Conservation (phyloP, 371 early-diverging fungal genomes). For the Batkoa obscura region DNA sequence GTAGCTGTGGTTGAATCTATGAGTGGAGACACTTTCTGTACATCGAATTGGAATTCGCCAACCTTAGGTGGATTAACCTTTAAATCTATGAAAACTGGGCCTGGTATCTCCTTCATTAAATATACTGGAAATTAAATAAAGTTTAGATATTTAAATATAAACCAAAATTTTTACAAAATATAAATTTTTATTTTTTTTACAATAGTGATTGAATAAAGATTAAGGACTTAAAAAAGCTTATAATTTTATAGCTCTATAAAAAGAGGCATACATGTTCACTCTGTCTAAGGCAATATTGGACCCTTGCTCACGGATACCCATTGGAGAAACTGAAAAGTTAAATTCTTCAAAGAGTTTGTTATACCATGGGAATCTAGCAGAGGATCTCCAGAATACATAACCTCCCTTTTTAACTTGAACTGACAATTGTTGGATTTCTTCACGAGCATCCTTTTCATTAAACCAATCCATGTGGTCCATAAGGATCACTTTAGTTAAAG, state of each 20-base stretch:
- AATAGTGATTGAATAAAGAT: no score
- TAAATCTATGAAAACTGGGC: background rate
- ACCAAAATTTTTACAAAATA: no score
- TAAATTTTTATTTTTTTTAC: no score
- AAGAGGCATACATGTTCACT: slow-evolving; percentile 72
- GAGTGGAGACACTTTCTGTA: background rate
- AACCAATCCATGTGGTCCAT: slow-evolving; percentile 91
- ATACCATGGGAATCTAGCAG: slow-evolving; percentile 68
- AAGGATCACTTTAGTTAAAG: slow-evolving; percentile 50
- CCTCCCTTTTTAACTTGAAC: slow-evolving; percentile 39
- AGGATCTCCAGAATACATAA: slow-evolving; percentile 58
- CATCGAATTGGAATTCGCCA: slow-evolving; percentile 4
- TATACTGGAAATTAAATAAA: no score
- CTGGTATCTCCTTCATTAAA: background rate
- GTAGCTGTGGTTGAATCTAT: slow-evolving; percentile 4
- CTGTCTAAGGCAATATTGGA: slow-evolving; percentile 40
- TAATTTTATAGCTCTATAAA: slow-evolving; percentile 27
- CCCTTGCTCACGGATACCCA: slow-evolving; percentile 42
- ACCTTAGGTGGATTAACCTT: background rate
- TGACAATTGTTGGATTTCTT: slow-evolving; percentile 43
- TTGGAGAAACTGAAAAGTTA: slow-evolving; percentile 44
- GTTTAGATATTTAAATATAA: no score
- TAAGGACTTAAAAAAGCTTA: no score
- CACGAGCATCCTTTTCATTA: slow-evolving; percentile 29
- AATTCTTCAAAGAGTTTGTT: slow-evolving; percentile 40